Evolutionary conservation across 441 rosid species (phyloP), one percentile per base, ranked within the genome.

Genomic region (Geranium incanum): DNA sequence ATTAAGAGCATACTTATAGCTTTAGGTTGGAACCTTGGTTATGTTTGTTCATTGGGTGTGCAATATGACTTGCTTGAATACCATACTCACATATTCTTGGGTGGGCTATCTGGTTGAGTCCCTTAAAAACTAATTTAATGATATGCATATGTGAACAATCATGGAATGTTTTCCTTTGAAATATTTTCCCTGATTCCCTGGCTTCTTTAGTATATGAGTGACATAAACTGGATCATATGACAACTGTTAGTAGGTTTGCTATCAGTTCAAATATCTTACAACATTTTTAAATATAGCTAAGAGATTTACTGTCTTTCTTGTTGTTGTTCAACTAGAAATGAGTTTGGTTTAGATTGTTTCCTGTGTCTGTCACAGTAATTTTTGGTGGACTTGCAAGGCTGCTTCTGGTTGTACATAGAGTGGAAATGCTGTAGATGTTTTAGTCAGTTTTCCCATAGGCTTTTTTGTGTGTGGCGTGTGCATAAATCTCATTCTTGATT

Each of bases 401-500:
- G 8, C 12, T 43, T 43, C 13, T n/a, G 11, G 55, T 11, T 45
- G 13, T 45, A 45, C 37, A 6, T 65, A 28, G 38, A 13, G n/a
- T 23, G 6, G 41, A 65, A 65, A 65, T 0, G 13, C 41, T 48
- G 52, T 37, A 9, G 11, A 48, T 15, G 52, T 74, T 28, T 68
- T 71, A 43, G 62, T 77, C 39, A 59, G 48, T 41, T 6, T 16
- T 28, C 28, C 39, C 65, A 43, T 21, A 23, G 41, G 19, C 16
- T 41, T 59, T 38, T 23, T 9, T 18, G 57, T 5, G 3, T 3
- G 50, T n/a, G 18, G n/a, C 66, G 23, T 38, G 37, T 23, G 36
- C 13, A 69, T 36, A 62, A 18, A 28, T 65, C 71, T 75, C 66
- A 60, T 38, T 62, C 21, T 23, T 23, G 8, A 11, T 41, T 60